Evolutionary conservation across 305 asterid genomes (phyloP), one percentile per base, ranked within the genome.

Genomic region (Andrographis paniculata): DNA sequence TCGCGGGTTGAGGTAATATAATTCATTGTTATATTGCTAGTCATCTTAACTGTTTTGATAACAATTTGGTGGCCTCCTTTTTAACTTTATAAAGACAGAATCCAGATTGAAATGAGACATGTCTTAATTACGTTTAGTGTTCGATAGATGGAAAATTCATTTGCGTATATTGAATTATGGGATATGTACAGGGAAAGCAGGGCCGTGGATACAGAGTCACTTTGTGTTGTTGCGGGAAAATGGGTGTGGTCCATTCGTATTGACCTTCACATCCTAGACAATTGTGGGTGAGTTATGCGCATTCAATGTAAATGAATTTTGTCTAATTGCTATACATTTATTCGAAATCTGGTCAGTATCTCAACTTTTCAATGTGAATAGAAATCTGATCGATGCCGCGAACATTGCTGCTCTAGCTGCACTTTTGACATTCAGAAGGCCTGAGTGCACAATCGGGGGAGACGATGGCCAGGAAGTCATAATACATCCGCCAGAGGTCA

Each of bases 331-430:
- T n/a, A n/a, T n/a, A n/a, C n/a, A n/a, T n/a, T 24, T 24, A 24
- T 24, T 3, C 6, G 8, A 24, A 24, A 31, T 31, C 12, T 31
- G 37, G 11, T 31, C 11, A 14, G 10, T 1, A 3, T 31, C 37
- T 31, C 12, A 31, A 5, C n/a, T n/a, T 60, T 63, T 48, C 47
- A 36, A 35, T 54, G 73, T 45, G 58, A 36, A 58, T 48, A 86
- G 96, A 38, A 91, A 85, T 74, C 95, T 91, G 50, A 86, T 91
- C 57, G 98, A 91, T 71, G 94, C 94, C 35, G 92, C 96, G 63
- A 91, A 86, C 60, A 64, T 82, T 67, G 98, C 98, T 64, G 96
- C 96, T 50, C 66, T 91, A 74, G 88, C 95, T 56, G 82, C 96
- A 56, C 89, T 91, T 39, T 67, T 75, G 71, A 75, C 98, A 48